Evolutionary conservation across 169 alveolate genomes (phyloP).

Genomic region (Babesia gibsoni): DNA sequence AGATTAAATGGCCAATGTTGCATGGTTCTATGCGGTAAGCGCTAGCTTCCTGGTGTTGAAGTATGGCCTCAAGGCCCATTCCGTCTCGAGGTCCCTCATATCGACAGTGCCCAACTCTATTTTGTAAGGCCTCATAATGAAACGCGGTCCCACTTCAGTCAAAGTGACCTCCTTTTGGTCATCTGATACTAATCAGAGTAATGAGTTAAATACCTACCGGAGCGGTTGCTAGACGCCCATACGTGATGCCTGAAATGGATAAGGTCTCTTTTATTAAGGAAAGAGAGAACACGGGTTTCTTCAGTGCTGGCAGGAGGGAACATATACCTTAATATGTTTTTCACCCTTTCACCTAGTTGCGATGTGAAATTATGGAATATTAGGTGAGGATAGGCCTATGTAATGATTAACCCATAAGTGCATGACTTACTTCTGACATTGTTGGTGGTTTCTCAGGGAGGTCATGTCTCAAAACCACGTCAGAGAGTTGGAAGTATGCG

Average conservation of each 20-base stretch:
- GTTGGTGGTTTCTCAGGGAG: slow-evolving; percentile 92
- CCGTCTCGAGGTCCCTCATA: slow-evolving; percentile 93
- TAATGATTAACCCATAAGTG: neutral
- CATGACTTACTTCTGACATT: slow-evolving; percentile 83
- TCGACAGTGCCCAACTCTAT: slow-evolving; percentile 97
- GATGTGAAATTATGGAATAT: slow-evolving; percentile 92
- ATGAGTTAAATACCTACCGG: slow-evolving; percentile 20
- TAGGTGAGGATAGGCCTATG: slow-evolving; percentile 91
- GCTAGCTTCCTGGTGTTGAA: slow-evolving; percentile 81
- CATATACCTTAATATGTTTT: slow-evolving; percentile 87
- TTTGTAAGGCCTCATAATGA: slow-evolving; percentile 90
- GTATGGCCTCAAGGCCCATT: slow-evolving; percentile 97
- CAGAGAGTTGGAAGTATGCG: slow-evolving; percentile 93
- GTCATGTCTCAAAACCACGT: slow-evolving; percentile 96
- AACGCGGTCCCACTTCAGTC: slow-evolving; percentile 95
- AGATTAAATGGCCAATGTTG: too few species aligned
- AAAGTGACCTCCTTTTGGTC: slow-evolving; percentile 82
- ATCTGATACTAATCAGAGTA: slow-evolving; percentile 65
- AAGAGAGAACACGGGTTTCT: slow-evolving; percentile 89
- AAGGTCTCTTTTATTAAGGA: slow-evolving; percentile 88
- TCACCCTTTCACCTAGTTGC: slow-evolving; percentile 90
- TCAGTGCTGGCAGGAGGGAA: slow-evolving; percentile 86
- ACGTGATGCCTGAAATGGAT: slow-evolving; percentile 92
- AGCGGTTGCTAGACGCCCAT: slow-evolving; percentile 72
- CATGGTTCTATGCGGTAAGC: slow-evolving; percentile 26